Base-by-base conservation (phyloP, 768 basidiomycete genomes). In the Boletus patriciae region DNA sequence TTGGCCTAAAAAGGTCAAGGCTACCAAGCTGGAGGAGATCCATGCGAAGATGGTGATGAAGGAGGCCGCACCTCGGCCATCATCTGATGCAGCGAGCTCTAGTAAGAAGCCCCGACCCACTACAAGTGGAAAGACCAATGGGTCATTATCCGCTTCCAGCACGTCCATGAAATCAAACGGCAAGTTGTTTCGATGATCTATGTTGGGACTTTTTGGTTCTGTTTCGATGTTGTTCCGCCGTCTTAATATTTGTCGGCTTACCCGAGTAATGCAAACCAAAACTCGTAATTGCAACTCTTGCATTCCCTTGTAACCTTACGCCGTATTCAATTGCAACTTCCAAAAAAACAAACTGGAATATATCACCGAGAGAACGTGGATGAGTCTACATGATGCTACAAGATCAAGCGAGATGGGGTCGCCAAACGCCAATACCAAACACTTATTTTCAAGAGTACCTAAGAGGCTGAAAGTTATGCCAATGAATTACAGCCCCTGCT, bases 1-100 rank as follows among this genome's bases (percentile, higher is more conserved):
- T 75, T 98, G 95, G 95, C 95, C 95, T 6, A 92, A 96, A 78
- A 92, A 95, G 74, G 94, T 98, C 62, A 94, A 90, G 70, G 92
- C 94, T 13, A 85, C 83, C 16, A 97, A 97, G 73, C 77, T 98
- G 38, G 91, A 95, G 72, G 93, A 94, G 68, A 96, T 98, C 43
- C 94, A 97, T 66, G 89, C 91, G 16, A 97, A 97, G 76, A 93
- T 97, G 89, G 91, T 92, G 59, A 88, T 88, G 82, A 92, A 92
- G 72, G 90, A 90, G 68, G 81, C 83, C 45, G 81, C 83, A 34
- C 84, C 85, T n/a, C 75, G 83, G 57, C 73, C 81, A n/a, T 76
- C 78, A 50, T 74, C 80, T 23, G 86, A 86, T 51, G 63, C 59
- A 42, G 62, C 71, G 29, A 78, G 65, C 57, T 70, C 78, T 6